Base-by-base conservation (phyloP, 2,329 filamentous ascomycete species). In the Whalleya microplaca region DNA sequence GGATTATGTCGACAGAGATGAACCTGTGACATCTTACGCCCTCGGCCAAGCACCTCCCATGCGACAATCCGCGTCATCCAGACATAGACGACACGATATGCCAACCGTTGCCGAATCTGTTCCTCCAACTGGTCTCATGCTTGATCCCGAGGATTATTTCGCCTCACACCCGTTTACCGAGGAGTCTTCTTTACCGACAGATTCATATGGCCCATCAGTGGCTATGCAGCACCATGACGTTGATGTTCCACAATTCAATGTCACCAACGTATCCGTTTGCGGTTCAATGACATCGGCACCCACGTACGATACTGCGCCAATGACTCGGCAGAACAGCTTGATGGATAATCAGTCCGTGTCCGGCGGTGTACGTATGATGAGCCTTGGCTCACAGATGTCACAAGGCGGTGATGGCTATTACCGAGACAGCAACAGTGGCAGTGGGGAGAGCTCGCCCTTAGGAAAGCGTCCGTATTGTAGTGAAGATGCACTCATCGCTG, bases 71-170 rank as follows among this genome's bases (percentile, higher is more conserved):
- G 63, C 68, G 20, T 59, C 55, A 10, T 62, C 58, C n/a, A 67
- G 63, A 45, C 70, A 67, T 56, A 67, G 62, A 48, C 58, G 63
- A 27, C 61, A 65, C 49, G 70, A 67, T 23, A 69, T 78, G 42
- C 67, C 73, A 40, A 69, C 72, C 5, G 69, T 78, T 27, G 65
- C 73, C n/a, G 76, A 78, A 57, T 62, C 69, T 20, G 51, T 56
- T 29, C 49, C 60, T 20, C 49, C 57, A 46, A 63, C 70, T 14
- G 69, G 69, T 29, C 64, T 75, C 41, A 71, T 78, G 53, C 65
- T 78, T 59, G 71, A 75, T 45, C 76, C 76, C 4, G 68, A 65
- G 37, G 72, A 69, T 40, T 80, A 73, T 53, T 64, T 80, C 49
- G 73, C 74, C 18, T 57, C 62, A 40, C 51, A 65, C 21, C 56